A percentile compares a stretch with the other conserved stretches of the same genome.
These are phyloP conservation scores for Silene noctiflora DNA, from an alignment of 179 eudicot genomes.

Conservation along the genomic window DNA sequence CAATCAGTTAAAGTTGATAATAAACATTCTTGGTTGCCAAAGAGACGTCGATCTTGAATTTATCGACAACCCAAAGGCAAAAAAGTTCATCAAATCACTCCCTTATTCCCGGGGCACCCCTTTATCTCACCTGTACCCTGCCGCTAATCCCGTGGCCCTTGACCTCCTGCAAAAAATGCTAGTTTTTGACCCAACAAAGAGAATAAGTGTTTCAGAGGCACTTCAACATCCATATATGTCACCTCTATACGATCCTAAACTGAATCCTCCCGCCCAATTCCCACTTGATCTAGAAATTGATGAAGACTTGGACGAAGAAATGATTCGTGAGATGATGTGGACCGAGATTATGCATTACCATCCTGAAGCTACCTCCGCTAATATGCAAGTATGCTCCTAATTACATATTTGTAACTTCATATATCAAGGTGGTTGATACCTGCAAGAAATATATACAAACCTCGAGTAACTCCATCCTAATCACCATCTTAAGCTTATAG, in stretches of 20 bases:
- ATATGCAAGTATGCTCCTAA: constrained; percentile 36
- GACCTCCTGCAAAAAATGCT: constrained; percentile 78
- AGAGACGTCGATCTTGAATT: constrained; percentile 57
- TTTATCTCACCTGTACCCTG: constrained; percentile 54
- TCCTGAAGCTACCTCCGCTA: constrained; percentile 46
- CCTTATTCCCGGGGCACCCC: constrained; percentile 57
- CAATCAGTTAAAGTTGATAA: constrained; percentile 69
- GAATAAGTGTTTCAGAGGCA: constrained; percentile 73
- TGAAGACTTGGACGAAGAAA: constrained; percentile 66
- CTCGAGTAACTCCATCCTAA: too few species aligned
- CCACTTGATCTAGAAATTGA: constrained; percentile 68
- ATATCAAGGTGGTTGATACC: too few species aligned
- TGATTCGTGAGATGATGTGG: constrained; percentile 81
- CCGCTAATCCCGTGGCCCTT: constrained; percentile 68
- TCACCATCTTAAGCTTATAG: constrained; percentile 18
- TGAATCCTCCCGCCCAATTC: constrained; percentile 64
- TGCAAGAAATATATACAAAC: too few species aligned
- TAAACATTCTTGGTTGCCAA: constrained; percentile 71
- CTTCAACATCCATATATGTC: constrained; percentile 80
- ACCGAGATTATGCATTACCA: constrained; percentile 69
- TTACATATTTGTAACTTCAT: constrained; percentile 4
- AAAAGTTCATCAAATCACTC: constrained; percentile 51
- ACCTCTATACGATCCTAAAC: constrained; percentile 52
- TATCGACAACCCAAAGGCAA: constrained; percentile 68
- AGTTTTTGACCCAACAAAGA: constrained; percentile 71